phyloP scores from a whole-genome alignment of 352 stramenopile genomes.

The Phytophthora pistaciae region DNA sequence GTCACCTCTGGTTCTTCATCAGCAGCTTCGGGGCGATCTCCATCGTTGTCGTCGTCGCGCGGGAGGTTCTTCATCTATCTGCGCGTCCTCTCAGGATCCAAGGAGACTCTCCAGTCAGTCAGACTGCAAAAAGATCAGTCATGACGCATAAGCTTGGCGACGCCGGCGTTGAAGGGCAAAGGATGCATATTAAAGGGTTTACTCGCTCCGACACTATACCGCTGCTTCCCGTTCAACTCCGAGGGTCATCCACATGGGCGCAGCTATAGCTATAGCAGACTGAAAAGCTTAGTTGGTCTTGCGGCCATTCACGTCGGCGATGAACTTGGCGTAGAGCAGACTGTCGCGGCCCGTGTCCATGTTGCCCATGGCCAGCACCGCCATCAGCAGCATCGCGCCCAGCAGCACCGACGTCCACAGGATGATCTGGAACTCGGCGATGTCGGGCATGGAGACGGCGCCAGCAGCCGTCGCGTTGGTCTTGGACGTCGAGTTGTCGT shows the following conservation, averaged over 20 bases:
- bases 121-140: neutral
- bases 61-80: slow-evolving; percentile 32
- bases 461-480: slow-evolving; percentile 38
- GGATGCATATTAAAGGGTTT: slow-evolving; percentile 39
- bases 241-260: slow-evolving; percentile 9
- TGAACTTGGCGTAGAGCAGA: slow-evolving; percentile 90
- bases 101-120: slow-evolving; percentile 18
- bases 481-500: slow-evolving; percentile 29
- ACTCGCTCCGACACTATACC: slow-evolving; percentile 29
- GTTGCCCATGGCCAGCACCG: slow-evolving; percentile 68
- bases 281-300: slow-evolving; percentile 57
- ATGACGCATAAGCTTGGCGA: neutral
- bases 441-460: slow-evolving; percentile 61
- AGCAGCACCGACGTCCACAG: slow-evolving; percentile 83
- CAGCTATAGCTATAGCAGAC: slow-evolving; percentile 5
- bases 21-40: slow-evolving; percentile 14
- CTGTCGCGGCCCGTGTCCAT: slow-evolving; percentile 83
- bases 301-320: slow-evolving; percentile 54
- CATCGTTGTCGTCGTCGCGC: slow-evolving; percentile 10
- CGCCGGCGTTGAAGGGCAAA: slow-evolving; percentile 5
- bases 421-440: slow-evolving; percentile 85
- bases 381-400: slow-evolving; percentile 52
- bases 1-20: slow-evolving; percentile 6
- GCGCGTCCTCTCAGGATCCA: slow-evolving; percentile 9
- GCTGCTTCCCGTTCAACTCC: slow-evolving; percentile 9